Percentiles rank a stretch among this genome's conserved stretches.
These are phyloP conservation scores for Daldinia sp. DNA, from an alignment of 2,329 filamentous ascomycete genomes.

Conservation along the genomic window DNA sequence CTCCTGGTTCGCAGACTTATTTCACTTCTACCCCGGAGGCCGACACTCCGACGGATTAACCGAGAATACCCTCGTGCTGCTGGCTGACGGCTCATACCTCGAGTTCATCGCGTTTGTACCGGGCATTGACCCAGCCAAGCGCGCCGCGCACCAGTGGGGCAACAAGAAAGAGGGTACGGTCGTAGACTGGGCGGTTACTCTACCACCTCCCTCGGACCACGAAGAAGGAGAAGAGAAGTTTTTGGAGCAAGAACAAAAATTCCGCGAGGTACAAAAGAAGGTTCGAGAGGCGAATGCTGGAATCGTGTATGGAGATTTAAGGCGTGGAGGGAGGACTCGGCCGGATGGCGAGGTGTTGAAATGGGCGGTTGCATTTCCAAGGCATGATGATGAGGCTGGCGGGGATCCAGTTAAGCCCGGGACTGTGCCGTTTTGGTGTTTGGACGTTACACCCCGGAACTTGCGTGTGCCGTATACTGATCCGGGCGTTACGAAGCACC, in stretches of 20 bases:
- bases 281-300: conserved; percentile 47
- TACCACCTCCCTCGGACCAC: conserved; percentile 38
- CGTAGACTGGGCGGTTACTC: conserved; percentile 67
- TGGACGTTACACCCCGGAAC: conserved; percentile 66
- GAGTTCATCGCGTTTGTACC: conserved; percentile 71
- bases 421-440: conserved; percentile 69
- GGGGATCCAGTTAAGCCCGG: conserved; percentile 52
- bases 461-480: conserved; percentile 60
- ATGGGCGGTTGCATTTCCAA: conserved; percentile 62
- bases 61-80: conserved; percentile 68
- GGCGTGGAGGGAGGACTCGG: conserved; percentile 60
- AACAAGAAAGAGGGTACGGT: conserved; percentile 56
- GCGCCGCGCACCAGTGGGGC: conserved; percentile 67
- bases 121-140: conserved; percentile 50
- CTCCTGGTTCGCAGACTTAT: conserved; percentile 58
- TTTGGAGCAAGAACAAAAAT: conserved; percentile 44
- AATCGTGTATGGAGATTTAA: conserved; percentile 58
- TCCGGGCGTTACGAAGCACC: conserved; percentile 54
- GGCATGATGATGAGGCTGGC: conserved; percentile 11
- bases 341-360: conserved; percentile 64
- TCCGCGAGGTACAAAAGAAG: conserved; percentile 49
- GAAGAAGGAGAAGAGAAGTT: background rate
- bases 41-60: conserved; percentile 67
- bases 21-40: conserved; percentile 68
- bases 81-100: conserved; percentile 71